Evolutionary conservation across 441 rosid genomes (phyloP).

Genomic region (Aleurites moluccanus): DNA sequence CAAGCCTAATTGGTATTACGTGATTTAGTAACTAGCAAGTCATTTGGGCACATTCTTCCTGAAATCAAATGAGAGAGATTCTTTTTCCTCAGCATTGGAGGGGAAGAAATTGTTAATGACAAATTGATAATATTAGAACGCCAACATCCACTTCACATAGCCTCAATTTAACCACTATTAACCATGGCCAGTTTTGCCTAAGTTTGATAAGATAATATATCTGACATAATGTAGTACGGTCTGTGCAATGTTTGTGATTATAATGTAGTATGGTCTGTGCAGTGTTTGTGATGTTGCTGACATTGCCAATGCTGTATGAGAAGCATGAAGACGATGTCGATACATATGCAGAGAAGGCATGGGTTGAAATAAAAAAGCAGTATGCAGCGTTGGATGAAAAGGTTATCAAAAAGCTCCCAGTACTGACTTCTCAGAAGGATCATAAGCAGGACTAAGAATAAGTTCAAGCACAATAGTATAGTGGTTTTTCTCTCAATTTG

Average conservation of each 20-base stretch:
- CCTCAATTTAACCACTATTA: too few relatives aligned
- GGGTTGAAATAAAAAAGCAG: constrained; percentile 45
- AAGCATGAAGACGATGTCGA: constrained; percentile 49
- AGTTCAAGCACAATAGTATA: neutral
- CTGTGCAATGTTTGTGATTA: constrained; percentile 41
- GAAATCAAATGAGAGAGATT: too few relatives aligned
- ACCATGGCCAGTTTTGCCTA: too few relatives aligned
- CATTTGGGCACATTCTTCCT: too few relatives aligned
- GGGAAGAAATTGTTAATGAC: too few relatives aligned
- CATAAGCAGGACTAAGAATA: constrained; percentile 31
- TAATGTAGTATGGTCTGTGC: constrained; percentile 16
- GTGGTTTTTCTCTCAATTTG: neutral
- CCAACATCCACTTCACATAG: too few relatives aligned
- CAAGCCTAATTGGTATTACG: too few relatives aligned
- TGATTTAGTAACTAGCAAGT: too few relatives aligned
- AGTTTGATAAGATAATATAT: too few relatives aligned
- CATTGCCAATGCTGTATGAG: constrained; percentile 47
- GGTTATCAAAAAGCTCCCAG: constrained; percentile 40
- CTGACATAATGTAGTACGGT: neutral
- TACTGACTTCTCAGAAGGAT: constrained; percentile 21
- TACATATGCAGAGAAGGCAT: constrained; percentile 45
- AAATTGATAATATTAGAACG: too few relatives aligned
- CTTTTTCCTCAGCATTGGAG: too few relatives aligned
- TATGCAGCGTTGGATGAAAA: constrained; percentile 46
- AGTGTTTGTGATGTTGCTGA: constrained; percentile 44